Evolutionary conservation across 768 basidiomycete species (phyloP).

Genomic region (Dioszegia crocea): DNA sequence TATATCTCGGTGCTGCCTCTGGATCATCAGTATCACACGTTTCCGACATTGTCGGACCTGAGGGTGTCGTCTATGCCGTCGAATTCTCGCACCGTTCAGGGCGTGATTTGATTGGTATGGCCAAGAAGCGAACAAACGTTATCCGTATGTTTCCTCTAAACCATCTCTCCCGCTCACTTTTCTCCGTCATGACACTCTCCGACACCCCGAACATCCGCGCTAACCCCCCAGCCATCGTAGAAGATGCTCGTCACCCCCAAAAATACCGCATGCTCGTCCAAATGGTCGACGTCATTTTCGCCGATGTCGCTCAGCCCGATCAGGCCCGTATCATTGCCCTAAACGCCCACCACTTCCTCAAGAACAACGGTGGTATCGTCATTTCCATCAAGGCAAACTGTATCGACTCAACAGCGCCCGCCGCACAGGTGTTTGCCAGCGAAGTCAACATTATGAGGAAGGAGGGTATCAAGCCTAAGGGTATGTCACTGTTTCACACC

Average conservation of each 20-base stretch:
- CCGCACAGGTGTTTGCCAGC: constrained; percentile 80
- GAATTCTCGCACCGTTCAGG: constrained; percentile 96
- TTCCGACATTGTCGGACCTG: constrained; percentile 96
- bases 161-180: too few species aligned
- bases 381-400: constrained; percentile 99
- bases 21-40: constrained; percentile 99
- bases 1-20: constrained; percentile 96
- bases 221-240: constrained; percentile 64
- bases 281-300: constrained; percentile 94
- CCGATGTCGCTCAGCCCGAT: constrained; percentile 97
- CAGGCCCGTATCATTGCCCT: constrained; percentile 92
- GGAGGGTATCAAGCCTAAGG: constrained; percentile 82
- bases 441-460: constrained; percentile 78
- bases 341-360: constrained; percentile 94
- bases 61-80: constrained; percentile 95
- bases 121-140: constrained; percentile 97
- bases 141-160: constrained; percentile 63
- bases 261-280: constrained; percentile 96
- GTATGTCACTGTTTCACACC: constrained; percentile 20
- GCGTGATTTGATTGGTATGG: constrained; percentile 97
- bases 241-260: constrained; percentile 93
- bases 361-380: constrained; percentile 83
- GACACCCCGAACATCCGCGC: too few species aligned
- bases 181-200: too few species aligned
- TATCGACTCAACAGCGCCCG: constrained; percentile 90